Conservation (phyloP, 2,329 filamentous ascomycete genomes). For the Epicoccum nigrum region DNA sequence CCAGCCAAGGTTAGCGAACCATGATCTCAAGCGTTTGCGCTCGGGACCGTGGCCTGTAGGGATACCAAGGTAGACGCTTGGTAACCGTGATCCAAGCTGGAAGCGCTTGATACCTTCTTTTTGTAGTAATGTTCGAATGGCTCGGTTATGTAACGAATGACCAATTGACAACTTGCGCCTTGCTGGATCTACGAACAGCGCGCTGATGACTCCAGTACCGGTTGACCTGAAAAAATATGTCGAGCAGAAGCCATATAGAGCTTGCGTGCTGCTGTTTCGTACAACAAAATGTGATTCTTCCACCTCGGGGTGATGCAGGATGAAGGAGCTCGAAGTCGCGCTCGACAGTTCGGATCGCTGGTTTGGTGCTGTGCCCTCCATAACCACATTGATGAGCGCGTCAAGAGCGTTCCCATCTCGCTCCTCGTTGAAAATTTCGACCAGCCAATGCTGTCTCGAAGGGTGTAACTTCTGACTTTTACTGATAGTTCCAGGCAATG, state of each 20-base stretch:
- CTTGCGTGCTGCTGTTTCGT: conserved; percentile 88
- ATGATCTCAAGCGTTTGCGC: conserved; percentile 68
- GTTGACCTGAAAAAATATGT: conserved; percentile 79
- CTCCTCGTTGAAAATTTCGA: conserved; percentile 83
- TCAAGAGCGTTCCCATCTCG: conserved; percentile 77
- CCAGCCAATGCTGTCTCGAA: conserved; percentile 93
- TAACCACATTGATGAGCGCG: conserved; percentile 73
- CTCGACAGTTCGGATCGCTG: conserved; percentile 72
- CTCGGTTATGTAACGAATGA: conserved; percentile 84
- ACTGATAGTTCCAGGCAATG: conserved; percentile 73
- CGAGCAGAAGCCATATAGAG: conserved; percentile 88
- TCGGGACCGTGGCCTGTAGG: conserved; percentile 69
- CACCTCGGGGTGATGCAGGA: conserved; percentile 71
- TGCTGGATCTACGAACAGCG: conserved; percentile 86
- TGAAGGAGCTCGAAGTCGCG: conserved; percentile 75
- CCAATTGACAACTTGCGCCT: conserved; percentile 90
- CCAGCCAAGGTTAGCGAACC: conserved; percentile 93
- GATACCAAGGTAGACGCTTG: conserved; percentile 85
- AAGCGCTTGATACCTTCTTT: conserved; percentile 76
- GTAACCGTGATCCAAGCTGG: conserved; percentile 80
- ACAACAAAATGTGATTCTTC: conserved; percentile 90
- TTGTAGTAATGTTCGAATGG: conserved; percentile 75
- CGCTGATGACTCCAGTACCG: conserved; percentile 76
- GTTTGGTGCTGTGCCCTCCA: conserved; percentile 68
- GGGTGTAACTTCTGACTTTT: conserved; percentile 88